A percentile compares a stretch with the other conserved stretches of the same genome.
phyloP scores from a whole-genome alignment of 805 yeast genomes.

The Clavispora santaluciae region DNA sequence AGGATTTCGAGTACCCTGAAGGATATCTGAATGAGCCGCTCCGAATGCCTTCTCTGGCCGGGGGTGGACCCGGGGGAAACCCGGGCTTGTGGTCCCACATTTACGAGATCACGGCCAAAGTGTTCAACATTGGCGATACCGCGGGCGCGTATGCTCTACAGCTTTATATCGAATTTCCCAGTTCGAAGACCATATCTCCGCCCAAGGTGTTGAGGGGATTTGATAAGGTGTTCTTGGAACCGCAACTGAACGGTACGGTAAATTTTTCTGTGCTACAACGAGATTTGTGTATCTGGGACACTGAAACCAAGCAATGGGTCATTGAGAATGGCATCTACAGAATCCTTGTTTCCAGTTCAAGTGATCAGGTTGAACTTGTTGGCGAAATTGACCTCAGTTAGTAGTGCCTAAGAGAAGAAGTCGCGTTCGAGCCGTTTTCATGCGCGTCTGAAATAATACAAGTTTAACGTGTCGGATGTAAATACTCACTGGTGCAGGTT shows the following conservation, averaged over 20 bases:
- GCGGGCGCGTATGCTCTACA: slow-evolving; percentile 49
- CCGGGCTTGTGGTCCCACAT: slow-evolving; percentile 54
- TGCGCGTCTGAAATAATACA: not conserved
- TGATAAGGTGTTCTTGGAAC: slow-evolving; percentile 45
- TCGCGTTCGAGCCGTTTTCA: not conserved
- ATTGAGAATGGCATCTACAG: slow-evolving; percentile 52
- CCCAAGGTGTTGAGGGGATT: slow-evolving; percentile 51
- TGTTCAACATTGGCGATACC: slow-evolving; percentile 44
- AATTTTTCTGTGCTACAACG: slow-evolving; percentile 44
- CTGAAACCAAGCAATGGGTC: slow-evolving; percentile 52
- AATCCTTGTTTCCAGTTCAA: slow-evolving; percentile 47
- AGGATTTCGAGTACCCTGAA: slow-evolving; percentile 36
- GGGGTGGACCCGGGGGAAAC: slow-evolving; percentile 58
- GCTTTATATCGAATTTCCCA: slow-evolving; percentile 49
- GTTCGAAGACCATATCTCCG: slow-evolving; percentile 46
- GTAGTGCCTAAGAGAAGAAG: slow-evolving; percentile 7
- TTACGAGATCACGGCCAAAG: slow-evolving; percentile 40
- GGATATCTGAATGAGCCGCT: slow-evolving; percentile 34
- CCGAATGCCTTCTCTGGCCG: slow-evolving; percentile 33
- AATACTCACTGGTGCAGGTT: slow-evolving; percentile 1
- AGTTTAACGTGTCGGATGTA: slow-evolving; percentile 4
- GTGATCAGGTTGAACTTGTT: slow-evolving; percentile 42
- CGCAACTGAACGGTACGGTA: slow-evolving; percentile 35
- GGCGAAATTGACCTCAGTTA: slow-evolving; percentile 39
- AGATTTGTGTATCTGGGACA: slow-evolving; percentile 56